Conservation (phyloP, 2,329 filamentous ascomycete genomes). For the Sporothrix luriei region DNA sequence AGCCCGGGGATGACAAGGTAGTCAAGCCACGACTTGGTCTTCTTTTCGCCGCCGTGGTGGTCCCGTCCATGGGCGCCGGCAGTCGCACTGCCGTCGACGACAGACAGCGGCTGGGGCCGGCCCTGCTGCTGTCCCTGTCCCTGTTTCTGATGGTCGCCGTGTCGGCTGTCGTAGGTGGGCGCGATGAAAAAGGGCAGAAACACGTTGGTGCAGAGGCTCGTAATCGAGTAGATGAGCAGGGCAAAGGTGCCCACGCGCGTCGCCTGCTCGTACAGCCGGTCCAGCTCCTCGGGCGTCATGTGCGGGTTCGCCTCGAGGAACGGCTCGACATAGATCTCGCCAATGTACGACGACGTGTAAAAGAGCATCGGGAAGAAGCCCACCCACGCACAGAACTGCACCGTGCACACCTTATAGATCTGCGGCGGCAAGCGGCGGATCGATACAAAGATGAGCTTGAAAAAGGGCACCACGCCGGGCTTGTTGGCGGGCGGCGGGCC, state of each 20-base stretch:
- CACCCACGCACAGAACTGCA: slow-evolving; percentile 87
- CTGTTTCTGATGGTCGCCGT: slow-evolving; percentile 31
- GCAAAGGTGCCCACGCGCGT: slow-evolving; percentile 89
- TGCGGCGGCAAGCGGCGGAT: slow-evolving; percentile 79
- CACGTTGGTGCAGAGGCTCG: slow-evolving; percentile 79
- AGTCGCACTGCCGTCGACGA: slow-evolving; percentile 10
- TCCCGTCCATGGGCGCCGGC: background rate
- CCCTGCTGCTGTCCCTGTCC: background rate
- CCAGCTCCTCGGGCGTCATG: slow-evolving; percentile 74
- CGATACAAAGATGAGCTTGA: slow-evolving; percentile 73
- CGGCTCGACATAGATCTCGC: slow-evolving; percentile 87
- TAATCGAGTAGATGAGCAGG: slow-evolving; percentile 82
- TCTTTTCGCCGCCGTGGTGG: slow-evolving; percentile 40
- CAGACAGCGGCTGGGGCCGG: background rate
- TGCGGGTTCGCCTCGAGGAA: slow-evolving; percentile 75
- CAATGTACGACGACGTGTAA: slow-evolving; percentile 92
- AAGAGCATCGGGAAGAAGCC: slow-evolving; percentile 96
- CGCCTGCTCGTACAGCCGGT: slow-evolving; percentile 78
- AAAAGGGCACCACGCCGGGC: slow-evolving; percentile 73
- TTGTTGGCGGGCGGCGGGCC: slow-evolving; percentile 61
- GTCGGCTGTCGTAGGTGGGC: slow-evolving; percentile 68
- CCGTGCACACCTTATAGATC: slow-evolving; percentile 77
- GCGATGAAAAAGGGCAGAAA: slow-evolving; percentile 83
- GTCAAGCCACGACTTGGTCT: slow-evolving; percentile 54
- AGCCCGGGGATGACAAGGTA: slow-evolving; percentile 76